A percentile compares a stretch with the other conserved stretches of the same genome.
These are phyloP conservation scores for Ogataea salicorniae DNA, from an alignment of 805 yeast species.

Conservation along the genomic window DNA sequence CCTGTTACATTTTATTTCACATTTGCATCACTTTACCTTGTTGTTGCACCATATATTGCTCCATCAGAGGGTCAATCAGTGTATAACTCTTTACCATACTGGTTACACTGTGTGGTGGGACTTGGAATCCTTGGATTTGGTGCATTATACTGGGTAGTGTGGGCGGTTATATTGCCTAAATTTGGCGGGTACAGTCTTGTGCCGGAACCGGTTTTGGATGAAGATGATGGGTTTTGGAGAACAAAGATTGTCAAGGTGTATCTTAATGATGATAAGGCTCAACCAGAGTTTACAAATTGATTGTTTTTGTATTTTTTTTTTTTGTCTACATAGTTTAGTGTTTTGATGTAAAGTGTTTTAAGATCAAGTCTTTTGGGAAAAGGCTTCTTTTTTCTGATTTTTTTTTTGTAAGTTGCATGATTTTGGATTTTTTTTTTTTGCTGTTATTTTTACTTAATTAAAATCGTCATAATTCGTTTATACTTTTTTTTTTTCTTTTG, in stretches of 20 bases:
- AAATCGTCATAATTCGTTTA: too few relatives aligned
- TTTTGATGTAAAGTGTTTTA: too few relatives aligned
- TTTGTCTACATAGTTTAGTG: too few relatives aligned
- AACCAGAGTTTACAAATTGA: too few relatives aligned
- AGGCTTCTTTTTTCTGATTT: too few relatives aligned
- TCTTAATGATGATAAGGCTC: too few relatives aligned
- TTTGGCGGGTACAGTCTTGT: conserved; percentile 47
- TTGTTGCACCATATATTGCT: conserved; percentile 76
- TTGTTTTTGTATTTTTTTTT: too few relatives aligned
- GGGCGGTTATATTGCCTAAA: conserved; percentile 56
- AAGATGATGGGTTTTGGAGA: conserved; percentile 68
- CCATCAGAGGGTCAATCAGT: conserved; percentile 64
- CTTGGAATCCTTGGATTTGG: conserved; percentile 70
- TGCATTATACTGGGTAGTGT: conserved; percentile 58
- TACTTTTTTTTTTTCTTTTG: too few relatives aligned
- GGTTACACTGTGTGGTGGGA: conserved; percentile 63
- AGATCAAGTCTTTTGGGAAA: too few relatives aligned
- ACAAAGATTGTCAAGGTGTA: conserved; percentile 43
- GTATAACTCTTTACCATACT: conserved; percentile 68
- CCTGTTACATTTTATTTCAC: conserved; percentile 62
- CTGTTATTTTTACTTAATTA: too few relatives aligned
- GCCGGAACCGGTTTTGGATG: conserved; percentile 44
- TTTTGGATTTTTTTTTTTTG: too few relatives aligned
- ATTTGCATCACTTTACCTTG: conserved; percentile 59
- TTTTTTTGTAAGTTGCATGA: too few relatives aligned